A percentile compares a stretch with the other conserved stretches of the same genome.
Conservation (phyloP, 495 filamentous ascomycete species). For the Neurospora sp. region DNA sequence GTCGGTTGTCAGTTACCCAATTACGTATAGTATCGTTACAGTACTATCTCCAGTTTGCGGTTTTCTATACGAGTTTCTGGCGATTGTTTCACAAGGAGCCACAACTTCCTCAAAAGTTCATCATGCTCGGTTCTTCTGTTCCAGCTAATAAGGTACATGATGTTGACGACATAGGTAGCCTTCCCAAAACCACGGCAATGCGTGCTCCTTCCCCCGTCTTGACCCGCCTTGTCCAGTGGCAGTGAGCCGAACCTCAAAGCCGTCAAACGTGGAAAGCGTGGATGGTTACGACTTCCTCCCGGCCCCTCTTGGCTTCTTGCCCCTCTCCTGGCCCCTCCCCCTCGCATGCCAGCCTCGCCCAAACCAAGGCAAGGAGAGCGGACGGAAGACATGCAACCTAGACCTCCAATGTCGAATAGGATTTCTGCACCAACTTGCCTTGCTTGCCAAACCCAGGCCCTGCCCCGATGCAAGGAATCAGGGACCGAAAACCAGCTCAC, state of each 20-base stretch:
- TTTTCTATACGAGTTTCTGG: background rate
- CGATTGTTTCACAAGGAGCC: background rate
- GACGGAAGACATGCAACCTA: background rate
- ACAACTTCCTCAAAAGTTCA: background rate
- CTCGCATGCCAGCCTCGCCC: background rate
- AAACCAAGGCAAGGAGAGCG: background rate
- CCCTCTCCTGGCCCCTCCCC: background rate
- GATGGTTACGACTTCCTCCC: background rate
- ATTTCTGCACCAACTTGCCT: background rate
- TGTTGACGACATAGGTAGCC: background rate
- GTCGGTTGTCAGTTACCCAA: background rate
- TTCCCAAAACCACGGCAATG: background rate
- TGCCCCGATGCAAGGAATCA: background rate
- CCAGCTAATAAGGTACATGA: background rate
- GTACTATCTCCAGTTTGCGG: background rate
- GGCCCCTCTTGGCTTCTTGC: background rate
- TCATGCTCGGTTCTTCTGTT: background rate
- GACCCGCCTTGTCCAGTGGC: background rate
- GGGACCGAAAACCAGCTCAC: background rate
- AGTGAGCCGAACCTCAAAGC: background rate
- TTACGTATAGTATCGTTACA: background rate
- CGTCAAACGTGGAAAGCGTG: background rate
- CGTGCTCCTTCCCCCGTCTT: background rate
- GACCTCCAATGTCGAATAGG: background rate
- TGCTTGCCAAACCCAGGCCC: background rate